A percentile compares a stretch with the other conserved stretches of the same genome.
Evolutionary conservation across 352 stramenopile species (phyloP).

Genomic region (Globisporangium acanthophoron): DNA sequence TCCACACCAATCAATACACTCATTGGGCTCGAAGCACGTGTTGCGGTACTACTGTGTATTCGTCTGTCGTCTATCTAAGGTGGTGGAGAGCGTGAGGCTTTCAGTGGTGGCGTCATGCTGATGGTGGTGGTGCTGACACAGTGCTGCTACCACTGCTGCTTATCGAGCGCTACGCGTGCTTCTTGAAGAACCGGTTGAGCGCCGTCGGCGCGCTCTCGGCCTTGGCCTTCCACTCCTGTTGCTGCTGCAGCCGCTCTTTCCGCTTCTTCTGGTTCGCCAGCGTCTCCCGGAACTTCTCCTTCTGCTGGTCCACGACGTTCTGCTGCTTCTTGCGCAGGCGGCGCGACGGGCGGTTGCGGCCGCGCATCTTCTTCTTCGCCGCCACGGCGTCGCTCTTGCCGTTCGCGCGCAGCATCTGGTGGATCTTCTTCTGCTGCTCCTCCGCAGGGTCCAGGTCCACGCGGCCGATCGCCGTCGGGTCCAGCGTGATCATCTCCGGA

Average conservation of each 20-base stretch:
- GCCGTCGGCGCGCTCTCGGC: constrained; percentile 64
- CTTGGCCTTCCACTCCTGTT: constrained; percentile 79
- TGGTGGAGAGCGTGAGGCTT: neutral
- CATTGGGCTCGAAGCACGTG: neutral
- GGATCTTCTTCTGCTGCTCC: constrained; percentile 80
- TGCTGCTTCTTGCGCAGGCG: constrained; percentile 96
- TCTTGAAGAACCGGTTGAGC: constrained; percentile 88
- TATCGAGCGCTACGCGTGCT: constrained; percentile 30
- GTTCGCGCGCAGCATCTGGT: constrained; percentile 72
- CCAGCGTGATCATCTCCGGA: constrained; percentile 97
- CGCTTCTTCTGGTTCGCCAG: constrained; percentile 73
- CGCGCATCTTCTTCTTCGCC: constrained; percentile 97
- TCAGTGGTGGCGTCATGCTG: neutral
- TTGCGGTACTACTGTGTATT: neutral
- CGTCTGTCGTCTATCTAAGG: neutral
- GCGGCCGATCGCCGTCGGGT: constrained; percentile 91
- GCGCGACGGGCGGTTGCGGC: constrained; percentile 95
- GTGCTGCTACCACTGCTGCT: neutral
- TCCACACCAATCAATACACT: neutral
- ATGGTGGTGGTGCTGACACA: too few species aligned
- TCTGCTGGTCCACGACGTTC: constrained; percentile 97
- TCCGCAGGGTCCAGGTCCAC: constrained; percentile 90
- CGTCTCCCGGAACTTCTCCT: constrained; percentile 88
- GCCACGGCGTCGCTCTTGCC: constrained; percentile 39
- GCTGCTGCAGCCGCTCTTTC: constrained; percentile 61